These are phyloP conservation scores for Cutaneotrichosporon sp. DNA, from an alignment of 1,284 basidiomycete genomes.

Conservation along the genomic window DNA sequence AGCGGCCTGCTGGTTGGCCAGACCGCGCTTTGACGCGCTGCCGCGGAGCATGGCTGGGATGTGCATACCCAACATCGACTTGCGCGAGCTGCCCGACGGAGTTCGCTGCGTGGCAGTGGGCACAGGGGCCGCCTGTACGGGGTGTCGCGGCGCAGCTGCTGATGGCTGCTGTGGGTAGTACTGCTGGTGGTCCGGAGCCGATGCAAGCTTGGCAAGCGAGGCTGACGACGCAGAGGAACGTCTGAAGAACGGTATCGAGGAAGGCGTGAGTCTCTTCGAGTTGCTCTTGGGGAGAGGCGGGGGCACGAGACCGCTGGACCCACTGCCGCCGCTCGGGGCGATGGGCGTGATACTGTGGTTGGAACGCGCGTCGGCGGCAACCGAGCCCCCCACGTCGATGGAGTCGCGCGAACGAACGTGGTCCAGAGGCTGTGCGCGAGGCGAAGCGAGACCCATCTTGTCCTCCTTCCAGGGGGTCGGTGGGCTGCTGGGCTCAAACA, in stretches of 20 bases:
- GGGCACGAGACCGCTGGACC: slow-evolving; percentile 11
- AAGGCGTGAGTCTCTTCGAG: slow-evolving; percentile 74
- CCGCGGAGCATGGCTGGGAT: slow-evolving; percentile 77
- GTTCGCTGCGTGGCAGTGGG: slow-evolving; percentile 23
- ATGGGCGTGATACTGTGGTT: slow-evolving; percentile 31
- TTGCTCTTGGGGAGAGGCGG: slow-evolving; percentile 26
- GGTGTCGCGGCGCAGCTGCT: slow-evolving; percentile 11
- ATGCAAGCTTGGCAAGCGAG: slow-evolving; percentile 25
- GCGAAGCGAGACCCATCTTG: slow-evolving; percentile 28
- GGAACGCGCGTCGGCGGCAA: slow-evolving; percentile 21
- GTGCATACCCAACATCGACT: slow-evolving; percentile 60
- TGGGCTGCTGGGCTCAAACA: slow-evolving; percentile 4
- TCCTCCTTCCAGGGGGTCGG: slow-evolving; percentile 19
- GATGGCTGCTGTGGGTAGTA: neutral
- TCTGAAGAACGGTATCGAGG: slow-evolving; percentile 93
- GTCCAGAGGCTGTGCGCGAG: slow-evolving; percentile 16
- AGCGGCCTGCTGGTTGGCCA: slow-evolving; percentile 10
- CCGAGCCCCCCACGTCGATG: slow-evolving; percentile 9
- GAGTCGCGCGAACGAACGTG: slow-evolving; percentile 22
- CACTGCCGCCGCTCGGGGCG: slow-evolving; percentile 8
- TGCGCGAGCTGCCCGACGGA: slow-evolving; percentile 36
- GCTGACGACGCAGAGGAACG: slow-evolving; percentile 82
- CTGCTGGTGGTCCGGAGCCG: slow-evolving; percentile 16
- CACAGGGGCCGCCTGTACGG: slow-evolving; percentile 18
- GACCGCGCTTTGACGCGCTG: slow-evolving; percentile 65